Percentiles rank a stretch among this genome's conserved stretches.
Conservation (phyloP, 116 monocot species). For the Iris pallida region DNA sequence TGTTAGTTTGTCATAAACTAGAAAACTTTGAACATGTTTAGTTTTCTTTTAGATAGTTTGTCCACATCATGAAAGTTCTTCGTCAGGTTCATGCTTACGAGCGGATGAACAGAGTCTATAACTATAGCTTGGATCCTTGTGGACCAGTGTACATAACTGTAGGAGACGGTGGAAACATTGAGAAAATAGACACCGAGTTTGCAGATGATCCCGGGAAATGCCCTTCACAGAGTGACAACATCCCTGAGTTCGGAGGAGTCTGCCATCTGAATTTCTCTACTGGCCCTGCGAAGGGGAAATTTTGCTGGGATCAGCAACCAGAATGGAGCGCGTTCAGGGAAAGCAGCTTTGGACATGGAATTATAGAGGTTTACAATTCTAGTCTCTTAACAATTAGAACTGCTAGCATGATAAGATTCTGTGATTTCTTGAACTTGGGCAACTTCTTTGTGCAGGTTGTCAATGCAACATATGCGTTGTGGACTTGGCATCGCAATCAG, state of each 20-base stretch:
- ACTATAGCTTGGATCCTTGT: conserved; percentile 64
- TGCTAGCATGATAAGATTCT: neutral
- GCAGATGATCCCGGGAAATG: conserved; percentile 81
- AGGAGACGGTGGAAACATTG: conserved; percentile 84
- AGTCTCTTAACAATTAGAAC: too few relatives aligned
- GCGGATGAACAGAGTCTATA: conserved; percentile 69
- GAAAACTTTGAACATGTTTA: too few relatives aligned
- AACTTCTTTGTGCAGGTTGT: conserved; percentile 46
- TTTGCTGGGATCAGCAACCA: conserved; percentile 77
- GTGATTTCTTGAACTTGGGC: neutral
- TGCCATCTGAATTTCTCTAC: conserved; percentile 70
- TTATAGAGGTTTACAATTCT: conserved; percentile 48
- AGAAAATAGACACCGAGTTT: conserved; percentile 54
- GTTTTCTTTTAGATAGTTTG: too few relatives aligned
- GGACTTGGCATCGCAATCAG: conserved; percentile 97
- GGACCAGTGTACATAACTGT: conserved; percentile 74
- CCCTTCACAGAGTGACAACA: conserved; percentile 45
- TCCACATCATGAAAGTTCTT: too few relatives aligned
- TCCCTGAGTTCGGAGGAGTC: conserved; percentile 56
- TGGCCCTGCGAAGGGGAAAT: conserved; percentile 71
- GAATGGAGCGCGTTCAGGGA: conserved; percentile 86
- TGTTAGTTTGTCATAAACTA: neutral
- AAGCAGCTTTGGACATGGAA: conserved; percentile 90
- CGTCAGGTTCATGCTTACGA: conserved; percentile 78
- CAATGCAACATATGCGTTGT: conserved; percentile 77